These are phyloP conservation scores for Puccinia horiana DNA, from an alignment of 1,284 basidiomycete species.

Conservation along the genomic window DNA sequence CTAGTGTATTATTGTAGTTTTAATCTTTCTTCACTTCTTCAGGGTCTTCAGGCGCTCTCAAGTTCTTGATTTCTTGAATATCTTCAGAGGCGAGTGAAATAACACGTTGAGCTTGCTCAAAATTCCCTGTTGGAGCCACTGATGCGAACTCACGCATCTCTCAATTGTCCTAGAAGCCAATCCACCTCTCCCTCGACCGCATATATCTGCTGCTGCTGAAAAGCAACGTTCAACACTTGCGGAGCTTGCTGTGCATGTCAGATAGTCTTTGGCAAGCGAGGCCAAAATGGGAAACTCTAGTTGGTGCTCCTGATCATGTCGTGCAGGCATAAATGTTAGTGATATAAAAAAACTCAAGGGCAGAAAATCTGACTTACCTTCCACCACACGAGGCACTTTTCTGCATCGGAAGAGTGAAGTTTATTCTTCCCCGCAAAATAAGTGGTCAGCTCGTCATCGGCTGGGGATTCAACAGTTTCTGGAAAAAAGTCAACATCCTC, in stretches of 20 bases:
- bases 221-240: conserved; percentile 12
- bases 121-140: not conserved
- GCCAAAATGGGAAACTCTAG: not conserved
- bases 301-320: not conserved
- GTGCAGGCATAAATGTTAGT: not conserved
- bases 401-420: not conserved
- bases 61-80: too few species aligned
- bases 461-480: not conserved
- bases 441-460: not conserved
- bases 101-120: not conserved
- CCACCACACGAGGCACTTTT: not conserved
- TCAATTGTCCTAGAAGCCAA: not conserved
- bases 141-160: not conserved
- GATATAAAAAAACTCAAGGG: not conserved
- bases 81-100: not conserved
- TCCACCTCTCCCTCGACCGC: not conserved
- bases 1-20: too few species aligned
- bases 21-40: too few species aligned
- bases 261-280: not conserved
- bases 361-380: not conserved
- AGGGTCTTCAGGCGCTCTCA: too few species aligned
- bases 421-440: not conserved
- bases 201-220: not conserved
- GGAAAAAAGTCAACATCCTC: not conserved
- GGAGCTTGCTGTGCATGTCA: not conserved